These are phyloP conservation scores for Termitomyces sp. DNA, from an alignment of 768 basidiomycete genomes.

Conservation along the genomic window DNA sequence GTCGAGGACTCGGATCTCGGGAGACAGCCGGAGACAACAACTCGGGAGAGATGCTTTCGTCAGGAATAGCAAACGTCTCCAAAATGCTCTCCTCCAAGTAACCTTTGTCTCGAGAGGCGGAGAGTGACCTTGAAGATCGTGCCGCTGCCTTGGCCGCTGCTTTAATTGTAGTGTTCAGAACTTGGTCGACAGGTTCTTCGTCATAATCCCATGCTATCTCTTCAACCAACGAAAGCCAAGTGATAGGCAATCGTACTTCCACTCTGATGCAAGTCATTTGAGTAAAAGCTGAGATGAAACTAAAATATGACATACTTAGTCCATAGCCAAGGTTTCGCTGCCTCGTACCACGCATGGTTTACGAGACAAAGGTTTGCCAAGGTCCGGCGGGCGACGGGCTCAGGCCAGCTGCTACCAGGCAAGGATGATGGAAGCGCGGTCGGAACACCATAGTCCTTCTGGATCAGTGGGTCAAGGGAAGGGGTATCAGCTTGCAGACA, in stretches of 20 bases:
- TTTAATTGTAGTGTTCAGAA: conserved; percentile 64
- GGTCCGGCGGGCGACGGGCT: conserved; percentile 57
- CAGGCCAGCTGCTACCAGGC: conserved; percentile 67
- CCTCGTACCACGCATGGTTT: conserved; percentile 71
- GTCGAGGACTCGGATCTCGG: conserved; percentile 77
- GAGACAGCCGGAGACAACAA: conserved; percentile 75
- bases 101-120: conserved; percentile 30
- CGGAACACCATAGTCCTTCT: conserved; percentile 43
- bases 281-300: neutral
- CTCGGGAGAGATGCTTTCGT: conserved; percentile 68
- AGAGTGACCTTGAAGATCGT: conserved; percentile 34
- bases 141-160: conserved; percentile 62
- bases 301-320: conserved; percentile 38
- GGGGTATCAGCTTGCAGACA: conserved; percentile 49
- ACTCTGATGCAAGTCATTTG: conserved; percentile 29
- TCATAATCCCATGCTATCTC: conserved; percentile 73
- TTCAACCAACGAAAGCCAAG: conserved; percentile 79
- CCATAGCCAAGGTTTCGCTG: conserved; percentile 89
- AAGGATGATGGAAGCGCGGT: conserved; percentile 68
- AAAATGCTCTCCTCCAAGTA: conserved; percentile 58
- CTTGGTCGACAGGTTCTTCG: conserved; percentile 56
- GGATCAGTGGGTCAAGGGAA: conserved; percentile 69
- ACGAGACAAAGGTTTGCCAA: conserved; percentile 72
- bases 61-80: conserved; percentile 54
- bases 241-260: conserved; percentile 79